Evolutionary conservation across 768 basidiomycete species (phyloP).

Genomic region (Trametes cubensis): DNA sequence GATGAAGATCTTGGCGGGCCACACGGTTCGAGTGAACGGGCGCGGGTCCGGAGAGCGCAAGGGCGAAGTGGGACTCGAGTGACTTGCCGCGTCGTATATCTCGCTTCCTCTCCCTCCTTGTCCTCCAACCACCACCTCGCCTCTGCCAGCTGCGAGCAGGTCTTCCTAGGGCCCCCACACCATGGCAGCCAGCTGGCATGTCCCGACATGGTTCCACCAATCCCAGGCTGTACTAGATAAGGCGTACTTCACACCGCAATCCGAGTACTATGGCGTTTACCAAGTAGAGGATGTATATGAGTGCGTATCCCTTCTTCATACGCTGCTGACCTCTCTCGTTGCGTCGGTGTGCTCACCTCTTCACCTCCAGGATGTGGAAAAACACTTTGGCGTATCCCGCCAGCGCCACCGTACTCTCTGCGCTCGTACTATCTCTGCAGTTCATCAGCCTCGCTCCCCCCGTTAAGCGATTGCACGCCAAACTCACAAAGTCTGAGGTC

Average conservation of each 20-base stretch:
- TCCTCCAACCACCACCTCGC: background rate
- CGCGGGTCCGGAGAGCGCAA: background rate
- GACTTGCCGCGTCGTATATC: constrained; percentile 11
- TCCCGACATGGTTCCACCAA: constrained; percentile 12
- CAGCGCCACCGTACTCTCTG: constrained; percentile 14
- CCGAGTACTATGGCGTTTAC: background rate
- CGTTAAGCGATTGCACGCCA: constrained; percentile 12
- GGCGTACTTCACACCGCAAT: background rate
- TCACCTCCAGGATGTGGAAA: constrained; percentile 10
- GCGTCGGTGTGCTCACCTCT: background rate
- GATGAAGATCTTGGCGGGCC: constrained; percentile 6
- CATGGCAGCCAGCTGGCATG: constrained; percentile 21
- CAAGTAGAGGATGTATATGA: background rate
- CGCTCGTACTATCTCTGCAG: constrained; percentile 18
- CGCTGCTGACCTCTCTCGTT: background rate
- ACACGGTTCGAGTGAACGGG: constrained; percentile 13
- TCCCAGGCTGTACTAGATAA: constrained; percentile 16
- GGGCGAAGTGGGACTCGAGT: background rate
- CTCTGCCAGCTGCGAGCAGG: background rate
- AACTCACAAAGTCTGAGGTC: constrained; percentile 7
- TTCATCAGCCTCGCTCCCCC: constrained; percentile 14
- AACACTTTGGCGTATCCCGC: constrained; percentile 21
- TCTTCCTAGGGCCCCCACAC: background rate
- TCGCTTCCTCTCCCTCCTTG: constrained; percentile 1
- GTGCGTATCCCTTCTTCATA: constrained; percentile 6